Percentiles rank a stretch among this genome's conserved stretches.
phyloP scores from a whole-genome alignment of 306 rosid genomes.

The Bauhinia variegata region DNA sequence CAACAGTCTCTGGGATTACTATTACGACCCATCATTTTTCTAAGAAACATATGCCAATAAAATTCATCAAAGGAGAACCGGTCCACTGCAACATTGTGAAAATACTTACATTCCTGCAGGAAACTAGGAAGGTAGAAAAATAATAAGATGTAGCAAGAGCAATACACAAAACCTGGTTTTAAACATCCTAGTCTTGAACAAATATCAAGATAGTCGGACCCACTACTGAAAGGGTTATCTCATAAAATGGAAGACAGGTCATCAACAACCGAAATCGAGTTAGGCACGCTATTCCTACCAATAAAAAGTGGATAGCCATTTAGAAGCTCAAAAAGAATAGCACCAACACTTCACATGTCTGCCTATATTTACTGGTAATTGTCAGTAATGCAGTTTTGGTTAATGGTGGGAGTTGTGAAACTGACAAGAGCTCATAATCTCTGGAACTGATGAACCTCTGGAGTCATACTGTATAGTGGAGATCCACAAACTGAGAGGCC shows the following conservation, averaged over 20 bases:
- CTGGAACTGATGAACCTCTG: slow-evolving; percentile 68
- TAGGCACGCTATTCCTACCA: slow-evolving; percentile 63
- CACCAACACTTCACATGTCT: slow-evolving; percentile 79
- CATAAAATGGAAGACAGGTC: slow-evolving; percentile 60
- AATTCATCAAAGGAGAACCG: slow-evolving; percentile 63
- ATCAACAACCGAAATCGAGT: slow-evolving; percentile 54
- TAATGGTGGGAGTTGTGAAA: not conserved
- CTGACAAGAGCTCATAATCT: slow-evolving; percentile 35
- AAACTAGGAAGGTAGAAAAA: not conserved
- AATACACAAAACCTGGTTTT: slow-evolving; percentile 56
- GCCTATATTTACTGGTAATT: slow-evolving; percentile 41
- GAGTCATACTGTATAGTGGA: slow-evolving; percentile 68
- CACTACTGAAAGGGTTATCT: slow-evolving; percentile 39
- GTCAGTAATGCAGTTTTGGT: slow-evolving; percentile 10
- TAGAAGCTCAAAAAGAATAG: slow-evolving; percentile 70
- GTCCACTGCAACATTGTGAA: slow-evolving; percentile 45
- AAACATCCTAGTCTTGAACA: slow-evolving; percentile 55
- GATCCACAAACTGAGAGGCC: slow-evolving; percentile 79
- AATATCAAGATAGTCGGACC: slow-evolving; percentile 60
- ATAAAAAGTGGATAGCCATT: slow-evolving; percentile 69
- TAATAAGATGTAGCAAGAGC: slow-evolving; percentile 5
- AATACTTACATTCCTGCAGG: slow-evolving; percentile 10
- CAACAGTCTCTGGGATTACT: not conserved
- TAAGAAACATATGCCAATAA: slow-evolving; percentile 51
- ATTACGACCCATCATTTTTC: slow-evolving; percentile 10